Conservation (phyloP, 768 basidiomycete genomes). For the Mycena galericulata region DNA sequence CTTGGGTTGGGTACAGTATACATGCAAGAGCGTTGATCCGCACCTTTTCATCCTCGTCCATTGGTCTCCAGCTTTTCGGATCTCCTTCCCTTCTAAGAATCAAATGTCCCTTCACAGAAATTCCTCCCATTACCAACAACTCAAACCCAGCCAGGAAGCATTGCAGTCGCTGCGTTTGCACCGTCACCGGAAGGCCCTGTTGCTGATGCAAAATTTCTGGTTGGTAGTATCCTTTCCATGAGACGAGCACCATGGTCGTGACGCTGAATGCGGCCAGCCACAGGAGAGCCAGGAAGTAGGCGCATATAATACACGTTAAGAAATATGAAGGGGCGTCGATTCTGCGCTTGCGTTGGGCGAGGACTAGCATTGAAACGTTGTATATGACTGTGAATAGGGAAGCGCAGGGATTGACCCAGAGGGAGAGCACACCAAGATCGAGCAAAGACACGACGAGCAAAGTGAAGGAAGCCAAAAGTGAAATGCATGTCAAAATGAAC, state of each 20-base stretch:
- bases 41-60: constrained; percentile 13
- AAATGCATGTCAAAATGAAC: constrained; percentile 44
- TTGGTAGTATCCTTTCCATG: constrained; percentile 27
- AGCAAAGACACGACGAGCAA: constrained; percentile 47
- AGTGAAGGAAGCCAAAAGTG: constrained; percentile 39
- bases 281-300: constrained; percentile 44
- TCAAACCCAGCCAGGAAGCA: constrained; percentile 44
- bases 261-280: constrained; percentile 44
- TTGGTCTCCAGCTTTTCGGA: constrained; percentile 41
- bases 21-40: background rate
- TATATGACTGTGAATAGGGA: constrained; percentile 46
- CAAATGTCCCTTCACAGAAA: constrained; percentile 34
- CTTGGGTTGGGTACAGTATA: background rate
- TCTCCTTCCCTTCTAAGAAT: constrained; percentile 47
- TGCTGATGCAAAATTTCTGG: background rate
- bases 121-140: constrained; percentile 13
- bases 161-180: constrained; percentile 45
- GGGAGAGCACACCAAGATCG: constrained; percentile 49
- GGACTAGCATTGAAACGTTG: constrained; percentile 33
- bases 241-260: constrained; percentile 42
- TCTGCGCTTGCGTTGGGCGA: constrained; percentile 39
- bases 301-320: constrained; percentile 45
- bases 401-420: constrained; percentile 47
- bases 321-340: constrained; percentile 47
- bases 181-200: constrained; percentile 42